Percentiles rank a stretch among this genome's conserved stretches.
phyloP scores from a whole-genome alignment of 202 grass and related monocot species.

The Eragrostis tef region DNA sequence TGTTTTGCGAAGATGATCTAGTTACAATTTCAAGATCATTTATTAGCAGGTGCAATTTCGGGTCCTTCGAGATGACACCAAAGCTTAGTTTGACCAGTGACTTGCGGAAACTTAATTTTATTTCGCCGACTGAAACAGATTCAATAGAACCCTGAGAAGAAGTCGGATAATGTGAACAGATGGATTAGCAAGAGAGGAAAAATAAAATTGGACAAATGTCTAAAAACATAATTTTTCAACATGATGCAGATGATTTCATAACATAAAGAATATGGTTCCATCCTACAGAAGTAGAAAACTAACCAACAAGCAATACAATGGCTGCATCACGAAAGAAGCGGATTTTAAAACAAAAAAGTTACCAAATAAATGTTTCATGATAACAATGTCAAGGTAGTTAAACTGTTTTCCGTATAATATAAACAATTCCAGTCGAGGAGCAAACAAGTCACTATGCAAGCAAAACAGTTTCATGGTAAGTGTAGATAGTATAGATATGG shows the following conservation, averaged over 20 bases:
- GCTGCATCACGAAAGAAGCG: not conserved
- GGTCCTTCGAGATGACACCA: slow-evolving; percentile 78
- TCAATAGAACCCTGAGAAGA: slow-evolving; percentile 78
- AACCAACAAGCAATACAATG: slow-evolving; percentile 1
- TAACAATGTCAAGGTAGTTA: slow-evolving; percentile 33
- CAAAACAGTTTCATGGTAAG: slow-evolving; percentile 2
- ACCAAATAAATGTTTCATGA: not conserved
- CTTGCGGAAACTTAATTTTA: slow-evolving; percentile 91
- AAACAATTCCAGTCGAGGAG: slow-evolving; percentile 14
- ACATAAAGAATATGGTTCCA: slow-evolving; percentile 8
- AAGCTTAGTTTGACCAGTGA: slow-evolving; percentile 82
- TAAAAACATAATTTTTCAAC: slow-evolving; percentile 28
- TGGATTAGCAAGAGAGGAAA: slow-evolving; percentile 21
- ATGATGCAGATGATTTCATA: slow-evolving; percentile 35
- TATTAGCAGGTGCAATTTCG: slow-evolving; percentile 85
- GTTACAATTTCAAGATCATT: slow-evolving; percentile 90
- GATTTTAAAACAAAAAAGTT: slow-evolving; percentile 5
- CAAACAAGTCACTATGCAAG: not conserved
- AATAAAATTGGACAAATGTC: slow-evolving; percentile 38
- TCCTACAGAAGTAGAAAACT: no score
- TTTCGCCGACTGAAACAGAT: slow-evolving; percentile 88
- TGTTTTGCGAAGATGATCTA: slow-evolving; percentile 60
- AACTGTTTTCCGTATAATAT: not conserved
- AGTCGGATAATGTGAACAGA: slow-evolving; percentile 29
- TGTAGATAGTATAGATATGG: slow-evolving; percentile 11